These are phyloP conservation scores for Gossypium stocksii DNA, from an alignment of 345 rosid genomes.

Conservation along the genomic window DNA sequence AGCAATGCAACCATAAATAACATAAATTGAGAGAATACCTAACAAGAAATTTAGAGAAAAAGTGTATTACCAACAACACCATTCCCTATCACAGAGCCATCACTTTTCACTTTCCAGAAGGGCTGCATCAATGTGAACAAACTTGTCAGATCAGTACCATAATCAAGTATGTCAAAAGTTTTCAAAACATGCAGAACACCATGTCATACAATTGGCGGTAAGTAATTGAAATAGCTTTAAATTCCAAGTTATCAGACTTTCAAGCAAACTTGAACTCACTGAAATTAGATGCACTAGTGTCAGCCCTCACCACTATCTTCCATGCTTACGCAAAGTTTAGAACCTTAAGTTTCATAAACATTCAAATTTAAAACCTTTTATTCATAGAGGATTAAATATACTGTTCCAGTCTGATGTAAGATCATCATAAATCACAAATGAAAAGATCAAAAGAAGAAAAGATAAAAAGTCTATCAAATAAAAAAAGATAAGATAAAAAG, in stretches of 20 bases:
- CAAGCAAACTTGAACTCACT: neutral
- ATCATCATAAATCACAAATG: constrained; percentile 8
- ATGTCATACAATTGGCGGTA: neutral
- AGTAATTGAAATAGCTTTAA: neutral
- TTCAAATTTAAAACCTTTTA: neutral
- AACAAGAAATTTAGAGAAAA: constrained; percentile 20
- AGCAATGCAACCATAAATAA: constrained; percentile 19
- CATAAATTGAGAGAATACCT: constrained; percentile 15
- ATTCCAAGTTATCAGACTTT: constrained; percentile 2
- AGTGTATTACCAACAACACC: constrained; percentile 71
- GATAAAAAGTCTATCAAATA: too few relatives aligned
- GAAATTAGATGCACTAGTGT: neutral
- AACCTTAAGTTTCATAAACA: constrained; percentile 6
- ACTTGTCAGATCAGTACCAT: constrained; percentile 23
- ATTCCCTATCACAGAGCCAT: constrained; percentile 46
- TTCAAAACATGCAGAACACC: neutral
- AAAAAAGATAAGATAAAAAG: neutral
- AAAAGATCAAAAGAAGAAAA: neutral
- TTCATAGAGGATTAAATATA: neutral
- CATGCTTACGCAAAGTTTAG: neutral
- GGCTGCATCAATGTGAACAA: constrained; percentile 50
- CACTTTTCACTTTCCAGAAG: constrained; percentile 77
- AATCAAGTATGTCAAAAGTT: neutral
- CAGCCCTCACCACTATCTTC: neutral
- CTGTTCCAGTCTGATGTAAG: neutral